Evolutionary conservation across 129 eudicot species (phyloP).

Genomic region (Scalesia atractyloides): DNA sequence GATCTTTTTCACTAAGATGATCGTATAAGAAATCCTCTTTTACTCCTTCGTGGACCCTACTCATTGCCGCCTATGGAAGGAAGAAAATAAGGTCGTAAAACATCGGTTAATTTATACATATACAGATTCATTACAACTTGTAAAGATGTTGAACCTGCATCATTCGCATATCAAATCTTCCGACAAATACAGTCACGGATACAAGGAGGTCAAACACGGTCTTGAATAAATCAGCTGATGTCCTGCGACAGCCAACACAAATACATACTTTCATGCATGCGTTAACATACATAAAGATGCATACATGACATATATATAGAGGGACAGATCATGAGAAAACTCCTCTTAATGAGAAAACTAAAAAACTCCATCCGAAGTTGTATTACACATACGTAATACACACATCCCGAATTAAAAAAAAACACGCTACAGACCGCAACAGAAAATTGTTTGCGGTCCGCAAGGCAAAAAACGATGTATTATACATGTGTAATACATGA

Average conservation of each 20-base stretch:
- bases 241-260: conserved; percentile 49
- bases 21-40: conserved; percentile 77
- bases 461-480: background rate
- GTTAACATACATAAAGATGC: background rate
- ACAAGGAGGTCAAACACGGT: conserved; percentile 96
- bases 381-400: no score
- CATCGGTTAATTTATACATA: background rate
- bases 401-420: no score
- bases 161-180: conserved; percentile 99
- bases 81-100: conserved; percentile 12
- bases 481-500: no score
- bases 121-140: background rate
- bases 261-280: conserved; percentile 8
- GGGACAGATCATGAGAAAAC: no score
- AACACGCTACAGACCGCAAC: no score
- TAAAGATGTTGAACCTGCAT: conserved; percentile 69
- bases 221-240: conserved; percentile 97
- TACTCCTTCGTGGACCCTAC: conserved; percentile 65
- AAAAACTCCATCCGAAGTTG: no score
- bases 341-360: no score
- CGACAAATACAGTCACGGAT: conserved; percentile 95
- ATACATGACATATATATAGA: background rate
- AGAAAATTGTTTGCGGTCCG: no score
- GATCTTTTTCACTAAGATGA: conserved; percentile 79
- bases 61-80: conserved; percentile 79